Evolutionary conservation across 1,139 yeast species (phyloP).

Genomic region (Schwanniomyces etchellsii): DNA sequence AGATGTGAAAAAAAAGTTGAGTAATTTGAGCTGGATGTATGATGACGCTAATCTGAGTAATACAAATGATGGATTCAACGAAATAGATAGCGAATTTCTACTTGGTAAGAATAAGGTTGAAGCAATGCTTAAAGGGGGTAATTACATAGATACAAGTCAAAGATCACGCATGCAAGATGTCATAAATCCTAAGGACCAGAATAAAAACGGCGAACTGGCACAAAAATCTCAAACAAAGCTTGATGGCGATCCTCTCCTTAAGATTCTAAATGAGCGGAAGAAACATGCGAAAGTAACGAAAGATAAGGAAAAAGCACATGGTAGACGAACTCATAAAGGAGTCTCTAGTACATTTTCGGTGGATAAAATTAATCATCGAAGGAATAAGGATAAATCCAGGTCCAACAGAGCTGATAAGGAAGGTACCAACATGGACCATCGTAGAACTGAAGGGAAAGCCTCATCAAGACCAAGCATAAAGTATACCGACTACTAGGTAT

Average conservation of each 20-base stretch:
- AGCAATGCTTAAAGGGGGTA: conserved; percentile 21
- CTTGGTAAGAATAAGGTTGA: conserved; percentile 31
- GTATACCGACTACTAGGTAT: background rate
- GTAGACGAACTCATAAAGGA: too few species aligned
- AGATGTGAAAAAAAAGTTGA: conserved; percentile 38
- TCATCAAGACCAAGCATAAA: background rate
- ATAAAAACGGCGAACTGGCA: conserved; percentile 11
- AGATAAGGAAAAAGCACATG: conserved; percentile 4
- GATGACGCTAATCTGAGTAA: conserved; percentile 29
- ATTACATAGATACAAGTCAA: conserved; percentile 9
- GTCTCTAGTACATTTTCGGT: too few species aligned
- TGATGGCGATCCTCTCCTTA: conserved; percentile 52
- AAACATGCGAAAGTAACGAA: conserved; percentile 12
- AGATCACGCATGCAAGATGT: conserved; percentile 12
- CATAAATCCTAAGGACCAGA: conserved; percentile 10
- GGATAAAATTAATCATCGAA: too few species aligned
- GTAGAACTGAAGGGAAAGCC: background rate
- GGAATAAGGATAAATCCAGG: too few species aligned
- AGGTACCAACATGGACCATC: too few species aligned
- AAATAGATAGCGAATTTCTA: conserved; percentile 29
- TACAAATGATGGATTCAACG: conserved; percentile 22
- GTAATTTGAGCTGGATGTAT: conserved; percentile 84
- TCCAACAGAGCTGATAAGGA: too few species aligned
- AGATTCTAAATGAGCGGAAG: conserved; percentile 38
- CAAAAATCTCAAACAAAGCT: too few species aligned